These are phyloP conservation scores for Eucalyptus camaldulensis DNA, from an alignment of 345 rosid species.

Conservation along the genomic window DNA sequence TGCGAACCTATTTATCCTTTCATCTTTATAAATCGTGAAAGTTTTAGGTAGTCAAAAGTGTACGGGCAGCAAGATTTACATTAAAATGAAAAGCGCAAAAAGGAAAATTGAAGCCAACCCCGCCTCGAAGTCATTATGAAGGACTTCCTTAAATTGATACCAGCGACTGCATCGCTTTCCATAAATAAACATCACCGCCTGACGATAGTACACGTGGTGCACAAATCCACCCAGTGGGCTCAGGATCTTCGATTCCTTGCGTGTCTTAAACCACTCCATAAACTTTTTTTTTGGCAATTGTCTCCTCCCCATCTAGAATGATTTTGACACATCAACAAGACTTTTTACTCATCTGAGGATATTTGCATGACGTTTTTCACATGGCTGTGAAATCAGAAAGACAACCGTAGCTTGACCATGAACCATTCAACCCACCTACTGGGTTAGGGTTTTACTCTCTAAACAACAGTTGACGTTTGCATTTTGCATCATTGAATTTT, in stretches of 20 bases:
- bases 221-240: not conserved
- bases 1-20: not conserved
- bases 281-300: not conserved
- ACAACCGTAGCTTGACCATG: not conserved
- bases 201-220: not conserved
- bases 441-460: not conserved
- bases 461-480: not conserved
- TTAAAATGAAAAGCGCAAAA: not conserved
- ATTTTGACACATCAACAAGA: not conserved
- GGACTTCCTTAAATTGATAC: not conserved
- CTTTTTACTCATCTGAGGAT: not conserved
- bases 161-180: not conserved
- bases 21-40: not conserved
- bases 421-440: not conserved
- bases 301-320: not conserved
- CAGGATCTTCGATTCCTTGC: not conserved
- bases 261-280: not conserved
- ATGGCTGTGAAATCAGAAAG: not conserved
- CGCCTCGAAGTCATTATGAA: not conserved
- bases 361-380: not conserved
- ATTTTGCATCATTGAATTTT: not conserved
- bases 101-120: not conserved
- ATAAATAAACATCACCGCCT: not conserved
- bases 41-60: not conserved
- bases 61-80: not conserved